Percentiles rank a stretch among this genome's conserved stretches.
These are phyloP conservation scores for Raphanus sativus DNA, from an alignment of 345 rosid species.

Conservation along the genomic window DNA sequence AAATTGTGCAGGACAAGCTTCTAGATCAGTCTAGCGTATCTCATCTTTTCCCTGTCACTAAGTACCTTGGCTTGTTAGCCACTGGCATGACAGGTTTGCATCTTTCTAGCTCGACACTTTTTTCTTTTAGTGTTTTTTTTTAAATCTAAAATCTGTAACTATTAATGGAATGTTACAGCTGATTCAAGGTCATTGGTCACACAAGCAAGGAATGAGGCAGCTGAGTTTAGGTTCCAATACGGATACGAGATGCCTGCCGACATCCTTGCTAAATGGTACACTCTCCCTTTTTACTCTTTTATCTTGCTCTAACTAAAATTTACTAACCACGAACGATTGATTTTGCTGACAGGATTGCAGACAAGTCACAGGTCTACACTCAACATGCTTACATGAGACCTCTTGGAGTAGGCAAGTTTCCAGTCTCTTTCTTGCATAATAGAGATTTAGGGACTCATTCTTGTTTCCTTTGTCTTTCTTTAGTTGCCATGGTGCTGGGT, in stretches of 20 bases:
- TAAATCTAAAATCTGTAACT: background rate
- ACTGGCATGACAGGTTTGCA: constrained; percentile 92
- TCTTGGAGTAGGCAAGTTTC: constrained; percentile 87
- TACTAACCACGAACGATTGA: constrained; percentile 6
- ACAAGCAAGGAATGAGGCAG: constrained; percentile 99
- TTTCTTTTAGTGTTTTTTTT: background rate
- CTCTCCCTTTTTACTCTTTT: background rate
- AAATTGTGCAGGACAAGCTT: constrained; percentile 81
- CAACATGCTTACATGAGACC: constrained; percentile 99
- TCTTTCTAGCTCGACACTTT: background rate
- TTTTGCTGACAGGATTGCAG: constrained; percentile 70
- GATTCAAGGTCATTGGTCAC: constrained; percentile 98
- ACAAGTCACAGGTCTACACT: constrained; percentile 95
- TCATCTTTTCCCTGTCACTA: constrained; percentile 88
- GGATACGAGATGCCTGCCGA: constrained; percentile 99
- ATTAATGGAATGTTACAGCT: constrained; percentile 49
- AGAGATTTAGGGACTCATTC: background rate
- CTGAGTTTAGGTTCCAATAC: constrained; percentile 90
- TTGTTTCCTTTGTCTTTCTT: constrained; percentile 17
- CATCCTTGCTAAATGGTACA: constrained; percentile 68
- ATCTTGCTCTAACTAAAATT: background rate
- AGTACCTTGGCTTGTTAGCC: constrained; percentile 86
- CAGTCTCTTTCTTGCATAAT: constrained; percentile 5
- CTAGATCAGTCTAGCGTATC: constrained; percentile 93
- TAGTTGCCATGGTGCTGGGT: constrained; percentile 97